Evolutionary conservation across 129 eudicot genomes (phyloP), one percentile per base, ranked within the genome.

Genomic region (Mikania micrantha): DNA sequence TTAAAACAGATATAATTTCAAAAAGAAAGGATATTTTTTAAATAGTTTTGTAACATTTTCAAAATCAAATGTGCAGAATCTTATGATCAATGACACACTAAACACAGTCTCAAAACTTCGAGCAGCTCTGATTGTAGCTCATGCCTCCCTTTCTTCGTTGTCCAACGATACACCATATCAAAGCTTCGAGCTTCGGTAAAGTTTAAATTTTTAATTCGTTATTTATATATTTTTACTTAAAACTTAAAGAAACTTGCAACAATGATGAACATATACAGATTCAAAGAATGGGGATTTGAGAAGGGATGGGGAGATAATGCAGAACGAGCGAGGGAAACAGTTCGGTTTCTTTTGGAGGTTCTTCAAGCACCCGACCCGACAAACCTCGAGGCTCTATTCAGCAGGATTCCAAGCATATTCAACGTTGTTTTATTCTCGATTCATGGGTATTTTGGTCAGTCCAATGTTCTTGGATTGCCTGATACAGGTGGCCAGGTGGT

Each of bases 401-500:
- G 95, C 77, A 77, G 95, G 78, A 81, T 90, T 78, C 99, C 97
- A 7, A 81, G 69, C 34, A 81, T 88, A 21, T 94, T 90, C 82
- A 90, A 85, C 27, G 75, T 90, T 28, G 97, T 94, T 7, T 70
- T 90, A 5, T 90, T 94, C 76, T 94, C 99, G 27, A 86, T 87
- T 22, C 99, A 94, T 73, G 99, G 99, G 52, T 94, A 89, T 64
- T 94, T 94, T 66, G 99, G 99, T 45, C 99, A 94, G 73, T 73
- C 95, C 10, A 84, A 89, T 69, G 99, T 94, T 66, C 99, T 94
- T 42, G 99, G 99, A 45, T 83, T 90, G 83, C 99, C 99, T 9
- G 99, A 94, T 77, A 94, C 97, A 0, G 99, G 97, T 7, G 99
- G 99, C 13, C 97, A 94, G 78, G 99, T 90, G 54, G 97, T 94